These are phyloP conservation scores for Mycena maculata DNA, from an alignment of 768 basidiomycete genomes.

Conservation along the genomic window DNA sequence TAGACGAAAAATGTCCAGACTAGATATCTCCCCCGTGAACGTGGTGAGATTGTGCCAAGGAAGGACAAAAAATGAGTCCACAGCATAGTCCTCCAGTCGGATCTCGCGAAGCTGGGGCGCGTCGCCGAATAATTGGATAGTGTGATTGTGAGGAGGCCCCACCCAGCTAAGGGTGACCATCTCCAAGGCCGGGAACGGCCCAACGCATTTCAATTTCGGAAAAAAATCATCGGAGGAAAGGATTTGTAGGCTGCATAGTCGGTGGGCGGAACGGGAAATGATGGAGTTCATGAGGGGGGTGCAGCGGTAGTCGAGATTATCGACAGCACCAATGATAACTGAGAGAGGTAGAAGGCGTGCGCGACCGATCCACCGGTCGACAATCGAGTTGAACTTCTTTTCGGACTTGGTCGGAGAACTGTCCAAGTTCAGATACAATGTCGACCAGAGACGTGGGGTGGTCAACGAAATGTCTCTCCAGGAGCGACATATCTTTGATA, in stretches of 20 bases:
- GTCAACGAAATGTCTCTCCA: not conserved
- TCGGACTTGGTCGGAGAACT: not conserved
- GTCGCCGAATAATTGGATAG: not conserved
- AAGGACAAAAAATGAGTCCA: not conserved
- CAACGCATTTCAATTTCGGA: not conserved
- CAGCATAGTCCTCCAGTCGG: not conserved
- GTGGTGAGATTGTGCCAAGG: not conserved
- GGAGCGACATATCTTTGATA: not conserved
- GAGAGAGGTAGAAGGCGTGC: not conserved
- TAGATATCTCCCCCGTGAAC: not conserved
- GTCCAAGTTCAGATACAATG: not conserved
- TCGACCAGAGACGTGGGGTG: not conserved
- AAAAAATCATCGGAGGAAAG: not conserved
- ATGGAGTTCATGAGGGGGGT: not conserved
- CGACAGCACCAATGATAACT: not conserved
- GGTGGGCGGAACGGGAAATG: not conserved
- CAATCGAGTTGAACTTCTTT: not conserved
- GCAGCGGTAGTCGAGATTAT: no score
- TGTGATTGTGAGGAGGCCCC: not conserved
- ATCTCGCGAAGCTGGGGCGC: not conserved
- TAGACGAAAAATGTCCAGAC: not conserved
- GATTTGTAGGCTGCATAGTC: not conserved
- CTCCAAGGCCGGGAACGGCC: not conserved
- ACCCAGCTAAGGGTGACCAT: not conserved
- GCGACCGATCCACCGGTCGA: not conserved